These are phyloP conservation scores for Colletotrichum shisoi DNA, from an alignment of 2,329 filamentous ascomycete genomes.

Conservation along the genomic window DNA sequence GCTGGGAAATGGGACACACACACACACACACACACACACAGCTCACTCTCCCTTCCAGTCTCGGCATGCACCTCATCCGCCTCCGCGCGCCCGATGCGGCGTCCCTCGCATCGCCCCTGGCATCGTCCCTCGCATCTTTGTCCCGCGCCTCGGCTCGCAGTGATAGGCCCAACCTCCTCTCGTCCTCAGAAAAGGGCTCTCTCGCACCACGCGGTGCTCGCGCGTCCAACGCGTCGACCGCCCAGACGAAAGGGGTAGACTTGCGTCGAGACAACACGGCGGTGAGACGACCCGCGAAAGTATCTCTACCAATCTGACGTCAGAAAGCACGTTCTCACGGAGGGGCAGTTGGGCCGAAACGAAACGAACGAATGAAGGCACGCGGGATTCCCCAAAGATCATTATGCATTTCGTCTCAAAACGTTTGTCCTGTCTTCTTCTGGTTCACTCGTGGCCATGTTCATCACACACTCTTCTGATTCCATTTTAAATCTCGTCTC, in stretches of 20 bases:
- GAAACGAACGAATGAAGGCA: not conserved
- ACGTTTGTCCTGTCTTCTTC: slow-evolving; percentile 19
- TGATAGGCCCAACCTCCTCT: slow-evolving; percentile 16
- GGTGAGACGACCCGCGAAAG: too few relatives aligned
- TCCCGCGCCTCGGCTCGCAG: slow-evolving; percentile 9
- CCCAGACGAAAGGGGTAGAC: not conserved
- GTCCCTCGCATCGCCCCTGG: slow-evolving; percentile 1
- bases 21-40: not conserved
- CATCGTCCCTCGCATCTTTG: not conserved
- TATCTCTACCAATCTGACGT: slow-evolving; percentile 3
- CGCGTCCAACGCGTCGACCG: not conserved
- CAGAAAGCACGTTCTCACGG: not conserved
- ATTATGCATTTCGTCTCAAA: slow-evolving; percentile 25
- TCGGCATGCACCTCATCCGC: not conserved
- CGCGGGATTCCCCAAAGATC: slow-evolving; percentile 8
- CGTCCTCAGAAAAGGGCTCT: not conserved
- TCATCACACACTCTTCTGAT: slow-evolving; percentile 3
- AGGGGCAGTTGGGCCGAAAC: slow-evolving; percentile 4
- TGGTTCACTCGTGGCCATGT: not conserved
- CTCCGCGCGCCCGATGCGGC: slow-evolving; percentile 4
- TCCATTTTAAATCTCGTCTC: not conserved
- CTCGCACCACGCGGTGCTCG: not conserved
- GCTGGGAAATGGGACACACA: not conserved
- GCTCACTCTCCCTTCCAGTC: not conserved
- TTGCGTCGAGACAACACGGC: too few relatives aligned